Conservation (phyloP, 306 rosid genomes). For the Trichosanthes truncata region DNA sequence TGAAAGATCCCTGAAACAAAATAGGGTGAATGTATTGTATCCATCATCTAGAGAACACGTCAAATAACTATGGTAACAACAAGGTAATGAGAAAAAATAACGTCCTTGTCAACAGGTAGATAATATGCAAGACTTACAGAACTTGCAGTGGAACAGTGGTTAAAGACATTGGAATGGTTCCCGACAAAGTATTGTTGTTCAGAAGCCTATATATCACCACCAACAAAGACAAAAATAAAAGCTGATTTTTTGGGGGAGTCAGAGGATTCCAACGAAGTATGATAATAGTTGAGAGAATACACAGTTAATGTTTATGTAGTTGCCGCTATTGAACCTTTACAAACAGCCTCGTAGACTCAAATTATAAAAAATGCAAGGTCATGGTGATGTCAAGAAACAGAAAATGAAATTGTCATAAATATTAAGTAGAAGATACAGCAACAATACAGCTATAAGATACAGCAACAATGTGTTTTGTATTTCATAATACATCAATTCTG, state of each 20-base stretch:
- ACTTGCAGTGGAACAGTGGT: slow-evolving; percentile 66
- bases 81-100: background rate
- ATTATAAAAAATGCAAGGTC: background rate
- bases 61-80: background rate
- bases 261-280: background rate
- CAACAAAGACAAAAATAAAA: background rate
- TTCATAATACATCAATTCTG: no score
- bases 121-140: slow-evolving; percentile 53
- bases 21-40: background rate
- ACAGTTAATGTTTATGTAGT: background rate
- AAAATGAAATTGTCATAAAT: background rate
- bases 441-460: no score
- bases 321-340: background rate
- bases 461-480: no score
- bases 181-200: slow-evolving; percentile 66
- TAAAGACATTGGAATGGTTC: slow-evolving; percentile 44
- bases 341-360: background rate
- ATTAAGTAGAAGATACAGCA: background rate
- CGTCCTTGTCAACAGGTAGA: slow-evolving; percentile 7
- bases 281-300: background rate
- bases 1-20: slow-evolving; percentile 64
- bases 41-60: background rate
- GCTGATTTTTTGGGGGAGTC: background rate
- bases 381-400: background rate
- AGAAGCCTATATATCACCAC: slow-evolving; percentile 68